Evolutionary conservation across 1,284 basidiomycete genomes (phyloP).

Genomic region (Leccinum pachyderme): DNA sequence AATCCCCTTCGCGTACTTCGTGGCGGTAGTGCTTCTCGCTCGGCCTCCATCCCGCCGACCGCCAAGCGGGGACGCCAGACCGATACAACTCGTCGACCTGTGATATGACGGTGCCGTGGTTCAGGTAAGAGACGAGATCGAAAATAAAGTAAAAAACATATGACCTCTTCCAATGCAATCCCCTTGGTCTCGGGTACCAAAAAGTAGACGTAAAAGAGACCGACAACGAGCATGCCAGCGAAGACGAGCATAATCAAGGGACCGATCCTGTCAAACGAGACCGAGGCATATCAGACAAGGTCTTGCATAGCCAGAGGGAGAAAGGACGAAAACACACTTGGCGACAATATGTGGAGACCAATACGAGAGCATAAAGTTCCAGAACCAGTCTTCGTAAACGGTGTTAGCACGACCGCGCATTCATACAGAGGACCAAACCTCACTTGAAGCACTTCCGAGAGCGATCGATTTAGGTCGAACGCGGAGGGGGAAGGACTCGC

Average conservation of each 20-base stretch:
- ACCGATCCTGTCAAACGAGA: slow-evolving; percentile 49
- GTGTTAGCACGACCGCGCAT: background rate
- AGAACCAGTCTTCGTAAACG: slow-evolving; percentile 45
- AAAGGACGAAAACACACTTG: slow-evolving; percentile 20
- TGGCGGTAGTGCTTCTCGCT: slow-evolving; percentile 24
- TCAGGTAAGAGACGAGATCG: background rate
- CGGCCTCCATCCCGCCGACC: slow-evolving; percentile 24
- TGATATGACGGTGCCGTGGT: background rate
- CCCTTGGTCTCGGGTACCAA: slow-evolving; percentile 31
- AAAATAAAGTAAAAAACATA: background rate
- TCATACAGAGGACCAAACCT: slow-evolving; percentile 12
- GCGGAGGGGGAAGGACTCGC: slow-evolving; percentile 61
- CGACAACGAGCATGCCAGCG: slow-evolving; percentile 73
- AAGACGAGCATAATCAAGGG: slow-evolving; percentile 76
- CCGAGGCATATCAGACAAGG: background rate
- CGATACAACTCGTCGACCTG: slow-evolving; percentile 33
- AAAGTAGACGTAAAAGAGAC: slow-evolving; percentile 52
- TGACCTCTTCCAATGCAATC: slow-evolving; percentile 31
- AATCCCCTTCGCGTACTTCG: slow-evolving; percentile 4
- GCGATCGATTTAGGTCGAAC: slow-evolving; percentile 63
- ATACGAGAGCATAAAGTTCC: slow-evolving; percentile 61
- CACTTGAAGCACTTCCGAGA: slow-evolving; percentile 53
- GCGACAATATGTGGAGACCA: slow-evolving; percentile 53
- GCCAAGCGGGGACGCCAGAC: slow-evolving; percentile 27
- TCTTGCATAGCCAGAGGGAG: background rate